Evolutionary conservation across 2,329 filamentous ascomycete species (phyloP).

Genomic region (Raffaelea albimanens): DNA sequence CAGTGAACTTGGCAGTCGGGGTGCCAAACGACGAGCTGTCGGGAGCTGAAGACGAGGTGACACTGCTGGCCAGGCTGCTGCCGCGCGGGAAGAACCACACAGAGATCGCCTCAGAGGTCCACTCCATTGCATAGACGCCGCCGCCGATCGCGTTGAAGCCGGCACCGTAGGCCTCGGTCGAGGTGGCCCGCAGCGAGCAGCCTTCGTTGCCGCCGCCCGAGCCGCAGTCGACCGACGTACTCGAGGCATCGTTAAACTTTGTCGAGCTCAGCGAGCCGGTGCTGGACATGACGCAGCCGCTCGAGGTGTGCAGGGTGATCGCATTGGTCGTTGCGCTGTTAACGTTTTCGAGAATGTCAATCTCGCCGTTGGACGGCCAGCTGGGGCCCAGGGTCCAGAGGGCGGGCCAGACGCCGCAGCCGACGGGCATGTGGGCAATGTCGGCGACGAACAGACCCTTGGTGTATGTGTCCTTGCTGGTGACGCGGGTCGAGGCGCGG

Average conservation of each 20-base stretch:
- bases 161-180: slow-evolving; percentile 50
- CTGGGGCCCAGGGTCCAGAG: slow-evolving; percentile 59
- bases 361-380: slow-evolving; percentile 65
- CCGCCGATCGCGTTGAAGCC: slow-evolving; percentile 63
- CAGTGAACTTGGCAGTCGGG: slow-evolving; percentile 59
- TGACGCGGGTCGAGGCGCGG: slow-evolving; percentile 60
- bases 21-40: slow-evolving; percentile 59
- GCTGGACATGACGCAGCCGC: slow-evolving; percentile 48
- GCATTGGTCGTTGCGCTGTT: slow-evolving; percentile 50
- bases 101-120: slow-evolving; percentile 61
- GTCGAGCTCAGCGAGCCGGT: slow-evolving; percentile 35
- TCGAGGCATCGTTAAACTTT: slow-evolving; percentile 30
- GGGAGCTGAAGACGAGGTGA: slow-evolving; percentile 47
- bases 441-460: slow-evolving; percentile 65
- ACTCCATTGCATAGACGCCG: slow-evolving; percentile 67
- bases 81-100: slow-evolving; percentile 74
- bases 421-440: slow-evolving; percentile 66
- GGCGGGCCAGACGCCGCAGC: slow-evolving; percentile 69
- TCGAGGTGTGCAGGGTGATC: slow-evolving; percentile 59
- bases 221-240: slow-evolving; percentile 15
- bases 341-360: slow-evolving; percentile 74
- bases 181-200: slow-evolving; percentile 45
- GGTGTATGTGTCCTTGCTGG: slow-evolving; percentile 56
- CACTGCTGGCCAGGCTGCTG: slow-evolving; percentile 15
- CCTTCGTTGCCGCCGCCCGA: slow-evolving; percentile 36